Percentiles rank a stretch among this genome's conserved stretches.
Evolutionary conservation across 225 moss, liverwort and hornwort species (phyloP).

Genomic region (Asterella californica): DNA sequence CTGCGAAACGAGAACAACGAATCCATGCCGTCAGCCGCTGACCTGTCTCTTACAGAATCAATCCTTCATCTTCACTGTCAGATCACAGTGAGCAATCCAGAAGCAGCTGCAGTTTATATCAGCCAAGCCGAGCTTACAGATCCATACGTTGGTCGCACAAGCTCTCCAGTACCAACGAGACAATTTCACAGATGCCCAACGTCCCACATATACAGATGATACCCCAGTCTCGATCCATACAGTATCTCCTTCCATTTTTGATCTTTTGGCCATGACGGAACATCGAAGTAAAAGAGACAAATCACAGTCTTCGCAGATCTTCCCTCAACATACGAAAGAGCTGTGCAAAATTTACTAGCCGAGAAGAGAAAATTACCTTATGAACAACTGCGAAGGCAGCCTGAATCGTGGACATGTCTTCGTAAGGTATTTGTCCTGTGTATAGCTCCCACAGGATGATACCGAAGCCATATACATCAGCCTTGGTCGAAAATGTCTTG

Average conservation of each 20-base stretch:
- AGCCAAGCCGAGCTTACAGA: too few species aligned
- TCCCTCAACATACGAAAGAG: background rate
- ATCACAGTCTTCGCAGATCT: background rate
- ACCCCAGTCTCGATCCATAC: too few species aligned
- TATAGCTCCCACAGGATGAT: slow-evolving; percentile 84
- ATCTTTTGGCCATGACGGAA: background rate
- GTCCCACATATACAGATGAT: too few species aligned
- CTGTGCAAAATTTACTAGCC: background rate
- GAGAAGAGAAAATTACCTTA: slow-evolving; percentile 39
- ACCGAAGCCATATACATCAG: slow-evolving; percentile 93
- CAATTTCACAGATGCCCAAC: too few species aligned
- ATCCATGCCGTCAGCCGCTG: background rate
- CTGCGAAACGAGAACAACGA: slow-evolving; percentile 24
- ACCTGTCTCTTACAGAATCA: background rate
- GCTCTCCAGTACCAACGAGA: too few species aligned
- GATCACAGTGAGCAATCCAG: background rate
- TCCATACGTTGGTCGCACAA: too few species aligned
- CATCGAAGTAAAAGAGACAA: background rate
- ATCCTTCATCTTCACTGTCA: background rate
- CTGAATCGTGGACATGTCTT: slow-evolving; percentile 76
- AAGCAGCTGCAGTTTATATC: too few species aligned
- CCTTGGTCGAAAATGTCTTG: slow-evolving; percentile 65
- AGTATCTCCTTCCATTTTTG: background rate
- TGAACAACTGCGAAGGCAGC: slow-evolving; percentile 88
- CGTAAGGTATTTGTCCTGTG: slow-evolving; percentile 63